phyloP scores from a whole-genome alignment of 2,329 filamentous ascomycete genomes.

The Penicillium sp. region DNA sequence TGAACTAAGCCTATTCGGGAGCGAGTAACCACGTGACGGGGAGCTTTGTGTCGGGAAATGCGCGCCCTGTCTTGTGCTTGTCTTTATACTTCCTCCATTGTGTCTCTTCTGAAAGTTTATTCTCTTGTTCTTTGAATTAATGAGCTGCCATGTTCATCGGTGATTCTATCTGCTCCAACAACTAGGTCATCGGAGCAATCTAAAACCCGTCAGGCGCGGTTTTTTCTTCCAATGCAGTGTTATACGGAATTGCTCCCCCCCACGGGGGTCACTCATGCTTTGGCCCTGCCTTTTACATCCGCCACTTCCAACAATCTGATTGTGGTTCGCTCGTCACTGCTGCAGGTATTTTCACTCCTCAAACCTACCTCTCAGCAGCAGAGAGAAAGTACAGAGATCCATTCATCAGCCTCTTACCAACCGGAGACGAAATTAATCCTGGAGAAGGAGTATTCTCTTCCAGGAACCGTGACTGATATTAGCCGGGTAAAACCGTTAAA shows the following conservation, averaged over 20 bases:
- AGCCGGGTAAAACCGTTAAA: constrained; percentile 68
- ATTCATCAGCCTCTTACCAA: constrained; percentile 60
- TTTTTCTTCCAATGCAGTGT: constrained; percentile 69
- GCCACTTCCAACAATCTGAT: constrained; percentile 76
- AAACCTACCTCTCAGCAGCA: constrained; percentile 51
- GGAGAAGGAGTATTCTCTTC: constrained; percentile 74
- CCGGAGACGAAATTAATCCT: constrained; percentile 73
- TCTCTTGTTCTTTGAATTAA: background rate
- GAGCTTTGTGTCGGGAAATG: constrained; percentile 1
- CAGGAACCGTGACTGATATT: constrained; percentile 79
- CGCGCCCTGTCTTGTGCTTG: constrained; percentile 8
- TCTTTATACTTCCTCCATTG: background rate
- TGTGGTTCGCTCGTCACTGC: constrained; percentile 84
- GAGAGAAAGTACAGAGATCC: constrained; percentile 31
- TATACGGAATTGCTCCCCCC: constrained; percentile 94
- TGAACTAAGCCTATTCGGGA: constrained; percentile 12
- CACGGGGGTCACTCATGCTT: constrained; percentile 85
- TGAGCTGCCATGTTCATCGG: constrained; percentile 15
- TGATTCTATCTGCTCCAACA: constrained; percentile 1
- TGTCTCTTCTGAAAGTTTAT: background rate
- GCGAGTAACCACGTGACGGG: constrained; percentile 10
- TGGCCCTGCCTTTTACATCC: constrained; percentile 72
- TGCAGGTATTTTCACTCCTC: constrained; percentile 82
- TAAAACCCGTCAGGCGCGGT: background rate
- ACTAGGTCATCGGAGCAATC: constrained; percentile 11